A percentile compares a stretch with the other conserved stretches of the same genome.
phyloP scores from a whole-genome alignment of 2,329 filamentous ascomycete species.

The Xylaria multiplex region DNA sequence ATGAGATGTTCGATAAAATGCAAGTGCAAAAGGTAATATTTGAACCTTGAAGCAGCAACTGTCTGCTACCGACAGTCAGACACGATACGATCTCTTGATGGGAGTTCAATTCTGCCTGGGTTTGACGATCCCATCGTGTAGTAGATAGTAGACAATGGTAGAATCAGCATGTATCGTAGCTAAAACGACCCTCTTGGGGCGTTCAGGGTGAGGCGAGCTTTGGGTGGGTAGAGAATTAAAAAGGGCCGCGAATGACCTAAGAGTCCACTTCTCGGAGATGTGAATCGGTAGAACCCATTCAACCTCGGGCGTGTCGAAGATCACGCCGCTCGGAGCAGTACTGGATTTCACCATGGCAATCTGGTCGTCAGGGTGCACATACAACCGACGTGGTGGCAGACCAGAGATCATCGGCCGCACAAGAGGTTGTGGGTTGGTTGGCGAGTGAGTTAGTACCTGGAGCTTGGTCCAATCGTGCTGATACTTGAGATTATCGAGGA shows the following conservation, averaged over 20 bases:
- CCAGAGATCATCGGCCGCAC: conserved; percentile 75
- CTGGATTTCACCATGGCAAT: conserved; percentile 74
- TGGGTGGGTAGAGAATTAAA: conserved; percentile 70
- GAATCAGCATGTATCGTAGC: conserved; percentile 82
- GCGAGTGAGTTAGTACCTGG: conserved; percentile 60
- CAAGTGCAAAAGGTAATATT: conserved; percentile 80
- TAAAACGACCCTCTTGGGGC: conserved; percentile 75
- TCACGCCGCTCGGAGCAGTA: conserved; percentile 57
- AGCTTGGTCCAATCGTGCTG: conserved; percentile 80
- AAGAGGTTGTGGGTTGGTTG: conserved; percentile 51
- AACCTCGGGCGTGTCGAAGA: conserved; percentile 63
- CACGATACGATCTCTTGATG: neutral
- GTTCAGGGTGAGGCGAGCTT: conserved; percentile 56
- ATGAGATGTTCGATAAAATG: conserved; percentile 77
- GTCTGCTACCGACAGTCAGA: neutral
- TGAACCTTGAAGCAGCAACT: conserved; percentile 53
- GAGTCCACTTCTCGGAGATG: conserved; percentile 76
- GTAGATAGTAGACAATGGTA: conserved; percentile 84
- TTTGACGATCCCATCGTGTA: conserved; percentile 89
- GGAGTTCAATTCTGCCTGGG: conserved; percentile 77
- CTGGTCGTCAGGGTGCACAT: conserved; percentile 85
- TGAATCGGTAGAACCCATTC: conserved; percentile 84
- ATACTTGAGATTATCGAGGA: conserved; percentile 76
- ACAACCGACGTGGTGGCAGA: conserved; percentile 76
- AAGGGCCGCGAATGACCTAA: conserved; percentile 71